A percentile compares a stretch with the other conserved stretches of the same genome.
phyloP scores from a whole-genome alignment of 2,329 filamentous ascomycete genomes.

The Venturiaceae sp. region DNA sequence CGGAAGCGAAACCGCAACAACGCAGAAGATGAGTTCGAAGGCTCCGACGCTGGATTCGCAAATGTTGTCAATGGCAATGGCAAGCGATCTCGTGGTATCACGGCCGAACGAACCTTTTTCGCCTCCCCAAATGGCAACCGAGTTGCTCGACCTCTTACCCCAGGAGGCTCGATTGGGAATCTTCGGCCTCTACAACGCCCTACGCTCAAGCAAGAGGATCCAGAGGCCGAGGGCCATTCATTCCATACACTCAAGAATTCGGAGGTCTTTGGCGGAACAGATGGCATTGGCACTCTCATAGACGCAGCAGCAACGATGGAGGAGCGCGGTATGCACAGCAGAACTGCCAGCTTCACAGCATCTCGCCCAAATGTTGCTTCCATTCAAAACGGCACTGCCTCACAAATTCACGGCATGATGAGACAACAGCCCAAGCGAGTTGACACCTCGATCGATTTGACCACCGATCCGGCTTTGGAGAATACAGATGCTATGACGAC shows the following conservation, averaged over 20 bases:
- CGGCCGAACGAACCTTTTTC: constrained; percentile 10
- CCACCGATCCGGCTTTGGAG: background rate
- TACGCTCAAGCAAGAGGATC: background rate
- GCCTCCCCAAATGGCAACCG: constrained; percentile 10
- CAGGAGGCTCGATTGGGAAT: background rate
- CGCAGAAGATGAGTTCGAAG: constrained; percentile 31
- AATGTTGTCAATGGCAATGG: constrained; percentile 34
- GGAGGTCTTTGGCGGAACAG: background rate
- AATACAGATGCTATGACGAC: background rate
- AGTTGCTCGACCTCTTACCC: background rate
- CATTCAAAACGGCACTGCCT: background rate
- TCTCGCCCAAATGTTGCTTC: background rate
- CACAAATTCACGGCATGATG: background rate
- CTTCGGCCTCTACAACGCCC: background rate
- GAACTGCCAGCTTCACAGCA: background rate
- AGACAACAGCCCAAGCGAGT: background rate
- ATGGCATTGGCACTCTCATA: constrained; percentile 3
- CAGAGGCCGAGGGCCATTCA: background rate
- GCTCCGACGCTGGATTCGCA: constrained; percentile 60
- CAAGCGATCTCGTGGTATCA: background rate
- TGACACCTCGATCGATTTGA: background rate
- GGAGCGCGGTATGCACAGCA: background rate
- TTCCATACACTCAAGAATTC: background rate
- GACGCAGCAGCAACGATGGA: constrained; percentile 1
- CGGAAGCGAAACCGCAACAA: constrained; percentile 58